A percentile compares a stretch with the other conserved stretches of the same genome.
Evolutionary conservation across 1,139 yeast species (phyloP).

Genomic region (Pneumocystis canis): DNA sequence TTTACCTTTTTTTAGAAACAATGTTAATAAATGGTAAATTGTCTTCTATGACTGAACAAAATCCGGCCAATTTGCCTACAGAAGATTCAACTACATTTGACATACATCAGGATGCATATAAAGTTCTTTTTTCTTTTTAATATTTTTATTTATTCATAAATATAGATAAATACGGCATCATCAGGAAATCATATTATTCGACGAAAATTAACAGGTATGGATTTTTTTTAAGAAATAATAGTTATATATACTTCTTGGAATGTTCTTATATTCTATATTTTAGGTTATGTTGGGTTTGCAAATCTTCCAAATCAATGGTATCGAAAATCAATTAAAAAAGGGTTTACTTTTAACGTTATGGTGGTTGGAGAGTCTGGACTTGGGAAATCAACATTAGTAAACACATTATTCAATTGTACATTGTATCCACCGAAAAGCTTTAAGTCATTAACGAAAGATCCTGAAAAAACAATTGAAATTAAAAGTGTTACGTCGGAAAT

Average conservation of each 20-base stretch:
- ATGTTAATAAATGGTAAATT: neutral
- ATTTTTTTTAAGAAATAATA: neutral
- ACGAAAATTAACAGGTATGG: slow-evolving; percentile 10
- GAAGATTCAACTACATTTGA: neutral
- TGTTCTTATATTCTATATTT: neutral
- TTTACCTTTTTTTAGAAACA: neutral
- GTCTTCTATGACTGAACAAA: neutral
- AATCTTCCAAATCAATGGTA: slow-evolving; percentile 99
- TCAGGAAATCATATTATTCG: slow-evolving; percentile 9
- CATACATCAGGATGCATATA: neutral
- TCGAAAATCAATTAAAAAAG: slow-evolving; percentile 82
- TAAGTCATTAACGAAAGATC: slow-evolving; percentile 21
- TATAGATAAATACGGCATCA: neutral
- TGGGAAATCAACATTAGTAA: slow-evolving; percentile 85
- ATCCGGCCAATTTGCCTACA: neutral
- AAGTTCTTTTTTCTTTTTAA: neutral
- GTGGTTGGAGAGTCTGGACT: slow-evolving; percentile 82
- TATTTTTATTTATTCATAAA: neutral
- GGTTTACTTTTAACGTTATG: slow-evolving; percentile 80
- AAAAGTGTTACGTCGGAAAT: slow-evolving; percentile 56
- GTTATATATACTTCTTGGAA: too few relatives aligned
- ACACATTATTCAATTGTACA: slow-evolving; percentile 67
- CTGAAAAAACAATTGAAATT: slow-evolving; percentile 41
- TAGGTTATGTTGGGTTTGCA: slow-evolving; percentile 90
- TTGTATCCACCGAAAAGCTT: slow-evolving; percentile 16